phyloP scores from a whole-genome alignment of 1,284 basidiomycete species.

The Cutaneotrichosporon mucoides region DNA sequence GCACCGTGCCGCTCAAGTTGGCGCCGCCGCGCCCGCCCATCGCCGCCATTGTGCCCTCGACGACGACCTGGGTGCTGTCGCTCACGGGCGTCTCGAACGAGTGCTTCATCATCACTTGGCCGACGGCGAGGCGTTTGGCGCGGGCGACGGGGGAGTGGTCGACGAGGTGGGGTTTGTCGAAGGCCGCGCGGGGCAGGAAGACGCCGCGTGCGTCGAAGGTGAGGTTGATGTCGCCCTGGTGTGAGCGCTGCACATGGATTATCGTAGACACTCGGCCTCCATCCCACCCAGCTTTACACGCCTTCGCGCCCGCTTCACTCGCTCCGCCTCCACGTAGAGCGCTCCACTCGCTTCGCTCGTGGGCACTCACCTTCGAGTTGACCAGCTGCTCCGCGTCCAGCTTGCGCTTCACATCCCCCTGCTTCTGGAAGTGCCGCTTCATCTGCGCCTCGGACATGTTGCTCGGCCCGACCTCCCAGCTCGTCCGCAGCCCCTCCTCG shows the following conservation, averaged over 20 bases:
- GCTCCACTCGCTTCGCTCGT: no score
- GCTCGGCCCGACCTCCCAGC: slow-evolving; percentile 51
- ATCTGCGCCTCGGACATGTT: slow-evolving; percentile 49
- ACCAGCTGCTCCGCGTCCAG: slow-evolving; percentile 53
- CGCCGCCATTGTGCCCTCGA: slow-evolving; percentile 48
- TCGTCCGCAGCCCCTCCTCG: slow-evolving; percentile 53
- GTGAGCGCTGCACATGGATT: no score
- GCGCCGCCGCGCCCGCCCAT: slow-evolving; percentile 50
- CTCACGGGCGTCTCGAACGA: slow-evolving; percentile 46
- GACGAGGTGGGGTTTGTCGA: slow-evolving; percentile 31
- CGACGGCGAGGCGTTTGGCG: slow-evolving; percentile 31
- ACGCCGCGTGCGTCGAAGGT: slow-evolving; percentile 46
- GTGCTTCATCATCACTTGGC: slow-evolving; percentile 45
- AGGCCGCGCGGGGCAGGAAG: slow-evolving; percentile 34
- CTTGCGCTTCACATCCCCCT: slow-evolving; percentile 47
- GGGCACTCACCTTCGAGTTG: slow-evolving; percentile 42
- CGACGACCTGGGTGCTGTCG: slow-evolving; percentile 37
- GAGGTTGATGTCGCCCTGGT: slow-evolving; percentile 36
- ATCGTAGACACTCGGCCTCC: no score
- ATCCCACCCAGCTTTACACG: no score
- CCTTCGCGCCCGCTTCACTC: no score
- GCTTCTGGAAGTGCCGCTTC: slow-evolving; percentile 49
- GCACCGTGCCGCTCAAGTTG: slow-evolving; percentile 52
- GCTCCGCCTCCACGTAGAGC: no score
- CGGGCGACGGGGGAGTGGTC: slow-evolving; percentile 36